phyloP scores from a whole-genome alignment of 2,329 filamentous ascomycete species.

The Botrytis fabae region DNA sequence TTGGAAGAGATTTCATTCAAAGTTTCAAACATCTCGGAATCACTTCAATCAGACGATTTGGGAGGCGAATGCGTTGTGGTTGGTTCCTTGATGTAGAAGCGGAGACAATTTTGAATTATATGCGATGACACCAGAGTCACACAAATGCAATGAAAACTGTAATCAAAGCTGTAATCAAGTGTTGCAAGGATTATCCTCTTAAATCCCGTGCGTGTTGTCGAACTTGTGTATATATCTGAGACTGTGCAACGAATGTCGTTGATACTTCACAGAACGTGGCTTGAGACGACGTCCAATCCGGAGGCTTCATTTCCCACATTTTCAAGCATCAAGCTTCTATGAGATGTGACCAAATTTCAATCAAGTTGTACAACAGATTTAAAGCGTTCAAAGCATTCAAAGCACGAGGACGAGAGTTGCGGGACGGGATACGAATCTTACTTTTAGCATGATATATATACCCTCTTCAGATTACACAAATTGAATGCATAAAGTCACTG shows the following conservation, averaged over 20 bases:
- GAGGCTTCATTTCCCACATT: background rate
- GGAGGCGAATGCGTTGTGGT: background rate
- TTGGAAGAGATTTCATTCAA: background rate
- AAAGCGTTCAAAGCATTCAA: conserved; percentile 2
- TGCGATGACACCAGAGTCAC: background rate
- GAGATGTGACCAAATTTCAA: background rate
- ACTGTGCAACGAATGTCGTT: background rate
- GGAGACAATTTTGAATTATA: background rate
- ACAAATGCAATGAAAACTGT: background rate
- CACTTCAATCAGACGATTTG: background rate
- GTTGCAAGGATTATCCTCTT: background rate
- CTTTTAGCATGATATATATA: background rate
- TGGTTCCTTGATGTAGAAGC: background rate
- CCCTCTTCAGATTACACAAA: background rate
- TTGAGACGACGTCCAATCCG: background rate
- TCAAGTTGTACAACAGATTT: background rate
- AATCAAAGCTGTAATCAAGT: background rate
- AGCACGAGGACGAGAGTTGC: background rate
- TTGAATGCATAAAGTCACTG: background rate
- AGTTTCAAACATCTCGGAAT: background rate
- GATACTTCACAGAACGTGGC: background rate
- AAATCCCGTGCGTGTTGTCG: background rate
- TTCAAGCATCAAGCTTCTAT: background rate
- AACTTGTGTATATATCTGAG: background rate
- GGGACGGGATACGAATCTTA: conserved; percentile 1